phyloP scores from a whole-genome alignment of 768 basidiomycete genomes.

The Galerina sulciceps region DNA sequence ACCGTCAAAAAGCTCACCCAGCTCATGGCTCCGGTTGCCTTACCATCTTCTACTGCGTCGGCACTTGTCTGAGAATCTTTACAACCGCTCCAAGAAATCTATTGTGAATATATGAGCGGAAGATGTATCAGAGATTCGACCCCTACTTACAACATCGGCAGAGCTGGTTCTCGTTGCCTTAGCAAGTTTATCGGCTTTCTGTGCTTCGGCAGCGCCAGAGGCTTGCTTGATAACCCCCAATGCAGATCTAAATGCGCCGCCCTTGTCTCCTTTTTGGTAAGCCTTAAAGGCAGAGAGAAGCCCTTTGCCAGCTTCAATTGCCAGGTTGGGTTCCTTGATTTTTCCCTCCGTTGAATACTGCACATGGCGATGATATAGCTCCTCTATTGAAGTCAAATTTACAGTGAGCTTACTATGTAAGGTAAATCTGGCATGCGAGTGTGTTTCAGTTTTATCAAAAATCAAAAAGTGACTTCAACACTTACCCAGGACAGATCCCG shows the following conservation, averaged over 20 bases:
- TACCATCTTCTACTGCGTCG: conserved; percentile 68
- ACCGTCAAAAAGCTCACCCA: conserved; percentile 47
- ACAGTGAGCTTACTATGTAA: conserved; percentile 57
- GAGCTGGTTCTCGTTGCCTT: conserved; percentile 73
- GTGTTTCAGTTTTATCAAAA: neutral
- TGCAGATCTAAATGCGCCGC: conserved; percentile 76
- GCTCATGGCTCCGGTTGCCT: conserved; percentile 81
- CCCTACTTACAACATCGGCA: conserved; percentile 78
- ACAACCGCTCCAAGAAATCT: conserved; percentile 90
- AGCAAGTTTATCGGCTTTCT: conserved; percentile 65
- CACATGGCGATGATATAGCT: neutral
- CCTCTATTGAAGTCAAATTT: neutral
- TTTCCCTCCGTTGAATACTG: conserved; percentile 96
- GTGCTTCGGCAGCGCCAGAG: conserved; percentile 67
- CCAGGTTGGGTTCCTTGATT: conserved; percentile 91
- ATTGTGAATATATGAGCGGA: neutral
- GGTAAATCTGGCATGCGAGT: conserved; percentile 56
- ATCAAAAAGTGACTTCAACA: neutral
- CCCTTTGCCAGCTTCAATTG: conserved; percentile 86
- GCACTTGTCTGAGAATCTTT: conserved; percentile 85
- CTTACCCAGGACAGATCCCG: conserved; percentile 84
- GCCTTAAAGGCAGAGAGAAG: conserved; percentile 78
- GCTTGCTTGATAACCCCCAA: conserved; percentile 77
- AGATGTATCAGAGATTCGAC: neutral
- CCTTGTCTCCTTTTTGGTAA: conserved; percentile 80